These are phyloP conservation scores for Ogataea methanolica DNA, from an alignment of 805 yeast species.

Conservation along the genomic window DNA sequence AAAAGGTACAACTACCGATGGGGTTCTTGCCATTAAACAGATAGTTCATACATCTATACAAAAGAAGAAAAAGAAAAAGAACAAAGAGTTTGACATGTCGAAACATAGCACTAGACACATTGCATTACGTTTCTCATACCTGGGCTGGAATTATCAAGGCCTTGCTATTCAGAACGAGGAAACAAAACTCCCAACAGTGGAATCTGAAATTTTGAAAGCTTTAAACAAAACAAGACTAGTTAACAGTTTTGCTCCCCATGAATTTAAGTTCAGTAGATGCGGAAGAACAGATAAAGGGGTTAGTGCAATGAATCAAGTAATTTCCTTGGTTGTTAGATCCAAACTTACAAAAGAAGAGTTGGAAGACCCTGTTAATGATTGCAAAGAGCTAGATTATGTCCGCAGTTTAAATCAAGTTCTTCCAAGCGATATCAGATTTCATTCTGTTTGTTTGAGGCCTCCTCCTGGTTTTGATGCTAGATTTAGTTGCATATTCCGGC, in stretches of 20 bases:
- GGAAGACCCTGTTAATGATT: slow-evolving; percentile 48
- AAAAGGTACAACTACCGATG: not conserved
- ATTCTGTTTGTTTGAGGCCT: slow-evolving; percentile 77
- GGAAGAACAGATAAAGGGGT: slow-evolving; percentile 97
- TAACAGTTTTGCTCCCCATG: slow-evolving; percentile 50
- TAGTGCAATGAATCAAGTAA: slow-evolving; percentile 93
- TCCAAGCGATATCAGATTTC: slow-evolving; percentile 80
- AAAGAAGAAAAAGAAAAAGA: slow-evolving; percentile 33
- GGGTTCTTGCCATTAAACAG: no score
- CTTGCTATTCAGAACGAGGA: slow-evolving; percentile 74
- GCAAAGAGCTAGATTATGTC: slow-evolving; percentile 70
- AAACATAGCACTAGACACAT: slow-evolving; percentile 61
- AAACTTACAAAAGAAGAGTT: slow-evolving; percentile 61
- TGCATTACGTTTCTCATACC: slow-evolving; percentile 79
- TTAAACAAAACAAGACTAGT: slow-evolving; percentile 63
- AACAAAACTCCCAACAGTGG: slow-evolving; percentile 84
- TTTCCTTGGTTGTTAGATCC: slow-evolving; percentile 74
- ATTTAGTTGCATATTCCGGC: slow-evolving; percentile 82
- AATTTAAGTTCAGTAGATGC: slow-evolving; percentile 78
- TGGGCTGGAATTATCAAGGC: slow-evolving; percentile 95
- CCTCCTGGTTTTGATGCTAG: slow-evolving; percentile 85
- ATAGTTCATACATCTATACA: slow-evolving; percentile 1
- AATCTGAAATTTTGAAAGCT: slow-evolving; percentile 69
- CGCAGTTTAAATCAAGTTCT: slow-evolving; percentile 68
- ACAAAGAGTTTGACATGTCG: slow-evolving; percentile 57